Conservation (phyloP, 129 eudicot species). For the Chrysanthemum makinoi region DNA sequence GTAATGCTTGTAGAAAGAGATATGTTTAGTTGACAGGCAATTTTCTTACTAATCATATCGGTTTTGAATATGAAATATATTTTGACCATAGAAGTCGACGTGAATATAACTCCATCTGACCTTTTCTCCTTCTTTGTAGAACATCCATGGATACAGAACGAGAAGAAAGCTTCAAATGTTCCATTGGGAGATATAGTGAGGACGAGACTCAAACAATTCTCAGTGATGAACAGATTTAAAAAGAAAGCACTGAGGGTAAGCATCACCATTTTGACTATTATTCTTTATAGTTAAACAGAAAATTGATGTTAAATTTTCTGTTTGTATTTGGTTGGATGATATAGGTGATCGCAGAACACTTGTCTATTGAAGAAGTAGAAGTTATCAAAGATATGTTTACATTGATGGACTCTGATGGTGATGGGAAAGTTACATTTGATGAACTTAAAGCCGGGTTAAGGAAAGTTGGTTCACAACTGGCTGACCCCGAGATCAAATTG, state of each 20-base stretch:
- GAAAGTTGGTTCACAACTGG: conserved; percentile 95
- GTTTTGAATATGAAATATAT: neutral
- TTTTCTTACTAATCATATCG: neutral
- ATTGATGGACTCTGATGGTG: conserved; percentile 87
- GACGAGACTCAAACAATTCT: conserved; percentile 87
- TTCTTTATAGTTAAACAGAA: neutral
- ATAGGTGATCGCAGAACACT: conserved; percentile 95
- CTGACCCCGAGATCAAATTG: conserved; percentile 89
- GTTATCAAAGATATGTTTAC: conserved; percentile 88
- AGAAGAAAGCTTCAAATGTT: conserved; percentile 92
- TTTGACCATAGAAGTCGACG: conserved; percentile 14
- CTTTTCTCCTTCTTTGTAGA: conserved; percentile 41
- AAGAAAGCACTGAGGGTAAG: conserved; percentile 93
- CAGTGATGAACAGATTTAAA: conserved; percentile 89
- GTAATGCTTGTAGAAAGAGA: neutral
- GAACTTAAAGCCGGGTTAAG: conserved; percentile 77
- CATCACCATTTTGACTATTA: neutral
- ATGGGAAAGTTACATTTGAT: conserved; percentile 87
- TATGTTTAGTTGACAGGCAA: neutral
- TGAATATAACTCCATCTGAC: neutral
- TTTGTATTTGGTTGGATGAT: conserved; percentile 20
- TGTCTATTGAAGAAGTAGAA: conserved; percentile 87
- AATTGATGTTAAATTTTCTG: neutral
- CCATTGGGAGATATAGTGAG: conserved; percentile 97
- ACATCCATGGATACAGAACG: conserved; percentile 92